These are phyloP conservation scores for Candida nemodendra DNA, from an alignment of 805 yeast species.

Conservation along the genomic window DNA sequence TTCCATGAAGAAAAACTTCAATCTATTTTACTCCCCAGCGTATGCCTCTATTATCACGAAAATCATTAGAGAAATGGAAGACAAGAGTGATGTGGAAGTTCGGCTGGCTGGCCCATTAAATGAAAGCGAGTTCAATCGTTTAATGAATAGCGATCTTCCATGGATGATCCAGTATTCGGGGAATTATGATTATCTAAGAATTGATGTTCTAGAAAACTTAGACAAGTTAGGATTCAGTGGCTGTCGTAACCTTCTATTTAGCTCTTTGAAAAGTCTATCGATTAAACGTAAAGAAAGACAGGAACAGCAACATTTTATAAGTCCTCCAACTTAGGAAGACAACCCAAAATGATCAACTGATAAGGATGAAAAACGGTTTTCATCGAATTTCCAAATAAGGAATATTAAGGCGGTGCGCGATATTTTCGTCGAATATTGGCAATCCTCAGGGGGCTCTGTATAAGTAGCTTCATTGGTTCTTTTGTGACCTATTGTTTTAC, in stretches of 20 bases:
- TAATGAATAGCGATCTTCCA: slow-evolving; percentile 20
- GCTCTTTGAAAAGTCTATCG: slow-evolving; percentile 51
- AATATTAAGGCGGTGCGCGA: no score
- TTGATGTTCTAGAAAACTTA: slow-evolving; percentile 43
- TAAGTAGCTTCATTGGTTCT: no score
- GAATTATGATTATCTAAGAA: slow-evolving; percentile 44
- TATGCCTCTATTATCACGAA: slow-evolving; percentile 45
- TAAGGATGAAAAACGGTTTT: no score
- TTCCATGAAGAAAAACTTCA: slow-evolving; percentile 28
- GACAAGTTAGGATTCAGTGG: slow-evolving; percentile 46
- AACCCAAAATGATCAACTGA: no score
- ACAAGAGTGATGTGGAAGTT: slow-evolving; percentile 31
- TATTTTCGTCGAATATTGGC: no score
- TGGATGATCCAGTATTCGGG: slow-evolving; percentile 26
- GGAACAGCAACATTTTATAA: no score
- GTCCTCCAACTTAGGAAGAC: no score
- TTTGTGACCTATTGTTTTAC: no score
- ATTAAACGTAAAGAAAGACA: slow-evolving; percentile 12
- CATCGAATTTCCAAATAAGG: no score
- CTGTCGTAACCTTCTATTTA: slow-evolving; percentile 47
- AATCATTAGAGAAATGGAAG: slow-evolving; percentile 48
- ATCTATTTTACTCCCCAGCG: slow-evolving; percentile 51
- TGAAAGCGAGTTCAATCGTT: slow-evolving; percentile 37
- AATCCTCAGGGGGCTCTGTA: no score
- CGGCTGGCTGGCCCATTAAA: slow-evolving; percentile 56